phyloP scores from a whole-genome alignment of 2,329 filamentous ascomycete genomes.

The Neofusicoccum umdonicola region DNA sequence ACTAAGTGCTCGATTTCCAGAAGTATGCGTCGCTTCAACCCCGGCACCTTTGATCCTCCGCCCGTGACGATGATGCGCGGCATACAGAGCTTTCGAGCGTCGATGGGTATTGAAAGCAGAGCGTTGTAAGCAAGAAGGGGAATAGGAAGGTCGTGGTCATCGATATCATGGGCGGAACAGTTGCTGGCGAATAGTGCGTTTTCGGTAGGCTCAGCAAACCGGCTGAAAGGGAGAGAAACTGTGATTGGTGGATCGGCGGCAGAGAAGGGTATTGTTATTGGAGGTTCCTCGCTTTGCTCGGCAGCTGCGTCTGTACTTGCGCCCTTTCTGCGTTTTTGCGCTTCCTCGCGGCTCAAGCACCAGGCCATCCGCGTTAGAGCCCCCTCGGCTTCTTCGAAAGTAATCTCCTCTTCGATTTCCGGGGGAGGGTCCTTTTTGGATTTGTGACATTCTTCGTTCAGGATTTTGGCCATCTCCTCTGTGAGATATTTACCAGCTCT shows the following conservation, averaged over 20 bases:
- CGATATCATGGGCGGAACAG: slow-evolving; percentile 59
- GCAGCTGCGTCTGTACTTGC: not conserved
- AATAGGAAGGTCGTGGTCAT: slow-evolving; percentile 83
- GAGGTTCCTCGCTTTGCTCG: slow-evolving; percentile 32
- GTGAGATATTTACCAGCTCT: slow-evolving; percentile 72
- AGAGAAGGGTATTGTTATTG: slow-evolving; percentile 35
- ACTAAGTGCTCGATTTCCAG: slow-evolving; percentile 70
- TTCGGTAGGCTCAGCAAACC: slow-evolving; percentile 73
- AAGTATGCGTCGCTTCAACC: slow-evolving; percentile 73
- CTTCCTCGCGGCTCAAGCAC: slow-evolving; percentile 51
- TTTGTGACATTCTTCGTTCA: slow-evolving; percentile 49
- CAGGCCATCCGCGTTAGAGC: slow-evolving; percentile 72
- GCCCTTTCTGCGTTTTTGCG: slow-evolving; percentile 24
- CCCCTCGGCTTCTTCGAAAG: slow-evolving; percentile 79
- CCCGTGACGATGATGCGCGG: slow-evolving; percentile 84
- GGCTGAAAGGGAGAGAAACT: slow-evolving; percentile 65
- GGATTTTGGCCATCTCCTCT: slow-evolving; percentile 64
- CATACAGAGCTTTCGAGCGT: slow-evolving; percentile 83
- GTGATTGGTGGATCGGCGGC: slow-evolving; percentile 44
- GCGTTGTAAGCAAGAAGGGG: slow-evolving; percentile 73
- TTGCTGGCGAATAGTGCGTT: slow-evolving; percentile 65
- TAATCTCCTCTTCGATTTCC: slow-evolving; percentile 27
- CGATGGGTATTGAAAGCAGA: slow-evolving; percentile 72
- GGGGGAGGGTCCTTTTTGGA: slow-evolving; percentile 24
- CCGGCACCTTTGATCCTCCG: slow-evolving; percentile 74